Evolutionary conservation across 495 filamentous ascomycete species (phyloP).

Genomic region (Amphirosellinia nigrospora): DNA sequence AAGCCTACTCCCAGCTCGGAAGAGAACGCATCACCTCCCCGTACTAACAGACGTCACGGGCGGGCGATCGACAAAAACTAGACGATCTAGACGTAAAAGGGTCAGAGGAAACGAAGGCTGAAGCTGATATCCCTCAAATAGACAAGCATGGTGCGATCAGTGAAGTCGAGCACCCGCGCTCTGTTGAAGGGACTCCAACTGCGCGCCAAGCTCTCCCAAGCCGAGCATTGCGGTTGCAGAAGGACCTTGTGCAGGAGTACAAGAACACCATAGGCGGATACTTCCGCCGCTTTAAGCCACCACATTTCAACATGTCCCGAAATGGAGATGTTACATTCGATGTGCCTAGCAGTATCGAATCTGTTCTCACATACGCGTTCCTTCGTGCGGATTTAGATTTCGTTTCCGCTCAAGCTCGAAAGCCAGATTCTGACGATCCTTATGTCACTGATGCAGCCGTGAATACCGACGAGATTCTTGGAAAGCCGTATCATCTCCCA

Average conservation of each 20-base stretch:
- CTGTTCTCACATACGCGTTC: constrained; percentile 86
- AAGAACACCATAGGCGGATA: constrained; percentile 88
- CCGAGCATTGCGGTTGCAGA: constrained; percentile 66
- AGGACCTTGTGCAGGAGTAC: constrained; percentile 75
- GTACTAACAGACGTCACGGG: constrained; percentile 29
- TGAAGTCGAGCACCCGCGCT: constrained; percentile 33
- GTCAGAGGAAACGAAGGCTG: constrained; percentile 41
- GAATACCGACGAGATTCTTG: constrained; percentile 80
- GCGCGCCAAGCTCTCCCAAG: constrained; percentile 41
- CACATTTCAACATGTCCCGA: constrained; percentile 55
- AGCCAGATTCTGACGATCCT: constrained; percentile 70
- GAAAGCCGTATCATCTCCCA: constrained; percentile 64
- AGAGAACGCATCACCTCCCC: background rate
- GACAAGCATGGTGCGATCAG: constrained; percentile 39
- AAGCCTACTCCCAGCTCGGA: constrained; percentile 21
- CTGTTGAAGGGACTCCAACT: constrained; percentile 41
- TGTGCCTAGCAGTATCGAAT: constrained; percentile 57
- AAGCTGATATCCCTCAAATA: constrained; percentile 36
- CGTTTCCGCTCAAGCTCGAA: constrained; percentile 79
- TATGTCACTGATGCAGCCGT: constrained; percentile 73
- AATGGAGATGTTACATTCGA: constrained; percentile 31
- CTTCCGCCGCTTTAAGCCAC: constrained; percentile 85
- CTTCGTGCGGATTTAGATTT: constrained; percentile 92
- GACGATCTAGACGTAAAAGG: constrained; percentile 48
- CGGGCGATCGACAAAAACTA: constrained; percentile 32